Conservation (phyloP, 2,329 filamentous ascomycete species). For the Hypoxylon sp. region DNA sequence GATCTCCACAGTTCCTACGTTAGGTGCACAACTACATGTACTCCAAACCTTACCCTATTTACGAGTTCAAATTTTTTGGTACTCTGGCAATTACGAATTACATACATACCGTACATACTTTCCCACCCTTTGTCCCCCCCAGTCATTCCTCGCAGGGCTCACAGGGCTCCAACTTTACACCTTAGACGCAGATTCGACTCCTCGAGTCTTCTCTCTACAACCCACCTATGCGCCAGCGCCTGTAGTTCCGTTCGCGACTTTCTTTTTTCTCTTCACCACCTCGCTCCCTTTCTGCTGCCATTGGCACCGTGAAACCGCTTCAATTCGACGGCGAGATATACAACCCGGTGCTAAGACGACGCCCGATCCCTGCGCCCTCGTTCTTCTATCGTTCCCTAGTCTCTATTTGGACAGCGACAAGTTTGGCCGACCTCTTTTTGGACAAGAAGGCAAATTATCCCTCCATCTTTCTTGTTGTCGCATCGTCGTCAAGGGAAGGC, state of each 20-base stretch:
- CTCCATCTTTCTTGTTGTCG: constrained; percentile 33
- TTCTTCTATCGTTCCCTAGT: constrained; percentile 6
- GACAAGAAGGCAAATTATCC: constrained; percentile 5
- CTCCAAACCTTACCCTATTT: constrained; percentile 29
- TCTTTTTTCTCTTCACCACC: constrained; percentile 32
- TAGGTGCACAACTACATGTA: constrained; percentile 1
- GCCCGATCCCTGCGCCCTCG: neutral
- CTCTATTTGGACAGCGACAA: constrained; percentile 6
- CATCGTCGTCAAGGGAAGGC: constrained; percentile 8
- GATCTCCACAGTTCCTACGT: constrained; percentile 28
- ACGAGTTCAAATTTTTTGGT: constrained; percentile 11
- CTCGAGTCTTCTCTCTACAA: constrained; percentile 20
- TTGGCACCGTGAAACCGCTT: constrained; percentile 15
- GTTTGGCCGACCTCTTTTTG: constrained; percentile 18
- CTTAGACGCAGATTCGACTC: constrained; percentile 30
- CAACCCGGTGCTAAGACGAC: constrained; percentile 16
- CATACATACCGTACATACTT: neutral
- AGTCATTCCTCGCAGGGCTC: constrained; percentile 32
- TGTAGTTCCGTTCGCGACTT: constrained; percentile 37
- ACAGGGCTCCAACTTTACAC: constrained; percentile 23
- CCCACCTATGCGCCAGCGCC: constrained; percentile 40
- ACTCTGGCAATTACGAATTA: constrained; percentile 19
- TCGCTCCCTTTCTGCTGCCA: constrained; percentile 16
- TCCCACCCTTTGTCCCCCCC: constrained; percentile 21
- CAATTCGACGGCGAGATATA: constrained; percentile 28